Base-by-base conservation (phyloP, 345 rosid species). In the Ceriops decandra region DNA sequence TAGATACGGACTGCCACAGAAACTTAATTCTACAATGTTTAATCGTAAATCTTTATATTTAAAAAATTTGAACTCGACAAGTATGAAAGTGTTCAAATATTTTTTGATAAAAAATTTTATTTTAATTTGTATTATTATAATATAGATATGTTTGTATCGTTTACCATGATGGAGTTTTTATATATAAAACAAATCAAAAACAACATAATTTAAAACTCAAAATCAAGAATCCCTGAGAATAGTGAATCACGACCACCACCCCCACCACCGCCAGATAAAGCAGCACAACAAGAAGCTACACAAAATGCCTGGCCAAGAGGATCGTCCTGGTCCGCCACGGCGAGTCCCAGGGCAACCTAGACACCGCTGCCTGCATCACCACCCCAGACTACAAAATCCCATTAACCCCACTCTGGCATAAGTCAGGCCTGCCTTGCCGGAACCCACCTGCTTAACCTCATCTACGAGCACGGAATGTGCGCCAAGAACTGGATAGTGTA, bases 291-390 rank as follows among this genome's bases (percentile, higher is more conserved):
- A 52, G 5, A 60, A 52, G 5, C 54, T 46, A 7, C 9, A 13
- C 68, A 54, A 56, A 56, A 19, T 63, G 77, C 33, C 85, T 90
- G 5, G 97, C 97, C n/a, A 88, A 84, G 69, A 86, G 99, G 46
- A 95, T 95, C 68, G 87, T 91, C 79, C 83, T 95, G 36, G 84
- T 95, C 73, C 93, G 99, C 0, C 99, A 95, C 76, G 97, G 99
- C n/a, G 96, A 95, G 77, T 95, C 99, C 0, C 80, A 85, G 76
- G 99, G 97, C 5, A 91, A 95, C 73, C 88, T 88, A 28, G 87
- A 90, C 83, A 85, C 84, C 33, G 73, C 85, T 35, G 91, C 97
- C 7, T 95, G 86, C 69, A 69, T 87, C 33, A 90, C 92, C 72
- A 91, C 79, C 1, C 97, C 97, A 7, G 99, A 95, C 84, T 78